phyloP scores from a whole-genome alignment of 176 grass and related monocot species.

The Saccharum officinarum region DNA sequence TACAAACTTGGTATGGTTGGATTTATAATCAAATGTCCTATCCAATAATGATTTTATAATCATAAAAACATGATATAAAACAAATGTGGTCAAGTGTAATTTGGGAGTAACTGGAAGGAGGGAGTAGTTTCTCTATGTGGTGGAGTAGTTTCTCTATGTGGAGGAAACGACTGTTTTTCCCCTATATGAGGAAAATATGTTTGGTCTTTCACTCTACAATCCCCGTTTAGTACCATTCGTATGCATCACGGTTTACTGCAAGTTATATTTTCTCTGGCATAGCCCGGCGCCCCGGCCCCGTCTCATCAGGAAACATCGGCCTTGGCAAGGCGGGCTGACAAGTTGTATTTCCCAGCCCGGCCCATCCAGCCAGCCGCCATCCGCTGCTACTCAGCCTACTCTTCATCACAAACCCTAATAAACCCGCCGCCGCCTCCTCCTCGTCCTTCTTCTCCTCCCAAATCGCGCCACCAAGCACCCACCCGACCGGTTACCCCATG shows the following conservation, averaged over 20 bases:
- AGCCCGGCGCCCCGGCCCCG: no score
- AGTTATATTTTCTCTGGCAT: no score
- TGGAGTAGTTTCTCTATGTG: no score
- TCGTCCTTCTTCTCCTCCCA: background rate
- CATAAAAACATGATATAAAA: background rate
- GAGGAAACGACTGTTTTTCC: background rate
- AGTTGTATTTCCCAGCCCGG: no score
- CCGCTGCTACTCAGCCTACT: background rate
- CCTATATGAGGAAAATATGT: background rate
- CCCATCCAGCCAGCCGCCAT: background rate
- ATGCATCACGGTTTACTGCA: no score
- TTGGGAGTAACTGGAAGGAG: background rate
- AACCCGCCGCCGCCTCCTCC: conserved; percentile 23
- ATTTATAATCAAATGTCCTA: no score
- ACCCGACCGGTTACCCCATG: conserved; percentile 43
- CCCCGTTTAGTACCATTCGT: no score
- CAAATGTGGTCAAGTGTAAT: background rate
- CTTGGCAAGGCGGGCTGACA: background rate
- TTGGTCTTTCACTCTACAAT: background rate
- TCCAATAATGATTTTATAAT: no score
- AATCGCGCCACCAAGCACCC: conserved; percentile 1
- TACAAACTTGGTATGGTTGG: background rate
- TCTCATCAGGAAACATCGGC: no score
- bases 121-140: background rate
- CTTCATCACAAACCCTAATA: conserved; percentile 51